Evolutionary conservation across 768 basidiomycete species (phyloP).

Genomic region (Leucosporidium scottii): DNA sequence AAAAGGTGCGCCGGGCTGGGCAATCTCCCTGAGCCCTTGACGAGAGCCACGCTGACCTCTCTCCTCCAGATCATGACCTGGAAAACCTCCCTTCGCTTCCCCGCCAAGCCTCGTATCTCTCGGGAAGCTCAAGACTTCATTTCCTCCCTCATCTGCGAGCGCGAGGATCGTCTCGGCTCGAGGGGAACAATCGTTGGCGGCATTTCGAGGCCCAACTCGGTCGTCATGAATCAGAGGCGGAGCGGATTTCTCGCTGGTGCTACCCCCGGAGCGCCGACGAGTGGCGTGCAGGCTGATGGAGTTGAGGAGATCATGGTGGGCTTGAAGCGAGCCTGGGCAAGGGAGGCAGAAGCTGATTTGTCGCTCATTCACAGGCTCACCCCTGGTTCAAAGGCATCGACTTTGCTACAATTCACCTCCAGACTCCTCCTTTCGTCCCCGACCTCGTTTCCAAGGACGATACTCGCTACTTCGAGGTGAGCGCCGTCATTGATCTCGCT

Average conservation of each 20-base stretch:
- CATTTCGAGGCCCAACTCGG: constrained; percentile 67
- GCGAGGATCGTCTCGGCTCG: constrained; percentile 85
- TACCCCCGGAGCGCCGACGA: constrained; percentile 4
- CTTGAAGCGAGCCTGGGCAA: constrained; percentile 49
- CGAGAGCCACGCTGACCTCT: neutral
- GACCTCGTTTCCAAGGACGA: constrained; percentile 74
- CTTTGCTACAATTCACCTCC: constrained; percentile 76
- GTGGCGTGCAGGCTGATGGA: constrained; percentile 53
- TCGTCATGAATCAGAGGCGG: constrained; percentile 64
- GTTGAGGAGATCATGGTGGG: constrained; percentile 63
- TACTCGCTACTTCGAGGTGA: constrained; percentile 80
- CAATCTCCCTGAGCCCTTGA: no score
- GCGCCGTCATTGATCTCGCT: constrained; percentile 81
- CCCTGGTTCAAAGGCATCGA: constrained; percentile 88
- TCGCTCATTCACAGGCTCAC: constrained; percentile 55
- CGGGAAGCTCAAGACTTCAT: constrained; percentile 81
- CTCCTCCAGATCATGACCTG: constrained; percentile 69
- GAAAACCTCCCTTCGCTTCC: constrained; percentile 81
- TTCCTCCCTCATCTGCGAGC: constrained; percentile 83
- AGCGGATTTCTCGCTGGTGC: constrained; percentile 57
- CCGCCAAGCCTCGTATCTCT: constrained; percentile 71
- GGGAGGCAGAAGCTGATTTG: neutral
- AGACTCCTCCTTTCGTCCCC: constrained; percentile 81
- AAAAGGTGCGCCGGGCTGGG: constrained; percentile 51
- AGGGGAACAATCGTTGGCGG: constrained; percentile 57